Base-by-base conservation (phyloP, 345 rosid species). In the Cardiospermum halicacabum region DNA sequence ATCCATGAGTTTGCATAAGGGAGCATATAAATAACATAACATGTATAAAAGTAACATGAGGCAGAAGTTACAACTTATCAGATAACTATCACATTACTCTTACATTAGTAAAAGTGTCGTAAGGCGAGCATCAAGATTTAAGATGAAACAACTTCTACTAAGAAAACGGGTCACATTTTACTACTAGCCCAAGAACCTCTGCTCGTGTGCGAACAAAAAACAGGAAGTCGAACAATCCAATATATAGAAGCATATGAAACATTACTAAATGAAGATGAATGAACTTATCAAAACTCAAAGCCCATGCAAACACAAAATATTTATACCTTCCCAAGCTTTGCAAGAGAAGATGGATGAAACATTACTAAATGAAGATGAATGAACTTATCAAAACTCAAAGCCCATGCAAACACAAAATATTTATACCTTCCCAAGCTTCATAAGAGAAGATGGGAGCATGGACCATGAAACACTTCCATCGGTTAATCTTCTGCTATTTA, bases 261-360 rank as follows among this genome's bases (percentile, higher is more conserved):
- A n/a, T n/a, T n/a, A n/a, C n/a, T n/a, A n/a, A 25, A 24, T 40
- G 9, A 36, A 58, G 49, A 13, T 53, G 15, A 24, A 42, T 55
- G 34, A 58, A 36, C 42, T 54, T 34, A 58, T 73, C 58, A 56
- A 59, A 49, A 77, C 59, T 34, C 39, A 34, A 34, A 34, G 10
- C 39, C 47, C 71, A 58, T 49, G 34, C 57, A 60, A 54, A 30
- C 19, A 47, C 50, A 58, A 3, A 37, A 58, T 60, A 34, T 61
- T 5, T 60, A 67, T 83, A 94, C 99, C 96, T 85, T 92, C 69
- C 99, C 99, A 32, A 91, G 88, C 81, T 75, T 85, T 25, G 95
- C 77, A 76, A 94, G 87, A 60, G 97, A 85, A 24, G 90, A 77
- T 27, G 99, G 93, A 63, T 58, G 31, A 50, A 61, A 30, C 11